These are phyloP conservation scores for Amaranthus tricolor DNA, from an alignment of 179 eudicot genomes.

Conservation along the genomic window DNA sequence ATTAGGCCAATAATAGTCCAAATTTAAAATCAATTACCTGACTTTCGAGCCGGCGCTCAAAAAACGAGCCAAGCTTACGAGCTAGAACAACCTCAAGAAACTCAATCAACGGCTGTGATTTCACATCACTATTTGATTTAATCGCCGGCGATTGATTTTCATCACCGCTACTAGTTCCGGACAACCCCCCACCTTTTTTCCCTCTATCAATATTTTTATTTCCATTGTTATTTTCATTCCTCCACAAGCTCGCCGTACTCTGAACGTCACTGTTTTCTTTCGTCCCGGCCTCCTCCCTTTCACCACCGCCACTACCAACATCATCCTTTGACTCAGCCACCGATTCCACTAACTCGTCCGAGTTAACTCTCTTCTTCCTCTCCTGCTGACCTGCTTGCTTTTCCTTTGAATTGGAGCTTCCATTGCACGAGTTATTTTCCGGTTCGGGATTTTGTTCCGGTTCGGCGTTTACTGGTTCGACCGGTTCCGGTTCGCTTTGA, in stretches of 20 bases:
- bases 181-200: slow-evolving; percentile 16
- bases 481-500: neutral
- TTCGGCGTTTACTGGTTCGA: neutral
- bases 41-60: slow-evolving; percentile 53
- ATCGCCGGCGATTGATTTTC: slow-evolving; percentile 26
- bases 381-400: neutral
- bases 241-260: slow-evolving; percentile 55
- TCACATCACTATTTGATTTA: slow-evolving; percentile 9
- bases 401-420: slow-evolving; percentile 33
- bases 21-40: slow-evolving; percentile 40
- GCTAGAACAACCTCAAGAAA: slow-evolving; percentile 50
- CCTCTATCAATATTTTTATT: slow-evolving; percentile 5
- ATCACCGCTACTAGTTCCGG: slow-evolving; percentile 29
- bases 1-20: neutral
- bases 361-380: slow-evolving; percentile 17
- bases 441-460: slow-evolving; percentile 27
- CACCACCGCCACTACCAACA: slow-evolving; percentile 14
- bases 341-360: slow-evolving; percentile 42
- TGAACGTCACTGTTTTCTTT: slow-evolving; percentile 58
- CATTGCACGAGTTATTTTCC: slow-evolving; percentile 52
- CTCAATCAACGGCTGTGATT: slow-evolving; percentile 48
- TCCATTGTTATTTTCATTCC: slow-evolving; percentile 16
- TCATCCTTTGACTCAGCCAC: slow-evolving; percentile 47
- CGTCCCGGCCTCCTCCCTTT: slow-evolving; percentile 26
- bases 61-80: slow-evolving; percentile 46